These are phyloP conservation scores for Saccharomycopsis fermentans DNA, from an alignment of 805 yeast species.

Conservation along the genomic window DNA sequence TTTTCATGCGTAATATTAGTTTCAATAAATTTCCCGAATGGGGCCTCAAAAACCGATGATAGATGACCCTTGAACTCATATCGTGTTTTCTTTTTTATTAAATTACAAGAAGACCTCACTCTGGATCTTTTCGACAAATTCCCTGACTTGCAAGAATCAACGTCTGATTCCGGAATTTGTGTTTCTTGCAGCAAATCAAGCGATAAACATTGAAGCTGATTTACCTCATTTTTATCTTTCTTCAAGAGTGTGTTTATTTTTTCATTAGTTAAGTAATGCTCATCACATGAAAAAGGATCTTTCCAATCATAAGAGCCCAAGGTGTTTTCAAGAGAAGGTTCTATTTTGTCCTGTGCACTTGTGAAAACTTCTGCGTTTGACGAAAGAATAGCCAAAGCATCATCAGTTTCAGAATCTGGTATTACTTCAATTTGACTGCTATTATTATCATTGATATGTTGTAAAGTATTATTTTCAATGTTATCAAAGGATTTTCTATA, in stretches of 20 bases:
- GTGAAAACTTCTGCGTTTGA: background rate
- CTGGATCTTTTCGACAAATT: slow-evolving; percentile 5
- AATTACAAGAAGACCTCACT: background rate
- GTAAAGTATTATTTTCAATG: background rate
- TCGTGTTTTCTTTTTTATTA: slow-evolving; percentile 11
- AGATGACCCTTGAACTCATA: slow-evolving; percentile 16
- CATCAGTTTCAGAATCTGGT: slow-evolving; percentile 1
- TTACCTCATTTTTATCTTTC: background rate
- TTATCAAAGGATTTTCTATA: background rate
- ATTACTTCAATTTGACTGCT: background rate
- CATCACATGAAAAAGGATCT: background rate
- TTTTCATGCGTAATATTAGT: slow-evolving; percentile 15
- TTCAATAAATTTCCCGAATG: slow-evolving; percentile 18
- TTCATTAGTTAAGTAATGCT: background rate
- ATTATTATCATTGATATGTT: background rate
- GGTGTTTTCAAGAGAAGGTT: background rate
- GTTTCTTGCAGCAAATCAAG: background rate
- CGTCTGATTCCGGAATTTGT: background rate
- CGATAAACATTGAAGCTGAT: background rate
- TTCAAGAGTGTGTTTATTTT: no score
- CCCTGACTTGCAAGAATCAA: background rate
- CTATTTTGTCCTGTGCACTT: background rate
- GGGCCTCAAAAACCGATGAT: slow-evolving; percentile 3
- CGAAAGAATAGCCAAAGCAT: background rate
- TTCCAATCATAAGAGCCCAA: background rate